Base-by-base conservation (phyloP, 768 basidiomycete genomes). In the Agaricus subrufescens region DNA sequence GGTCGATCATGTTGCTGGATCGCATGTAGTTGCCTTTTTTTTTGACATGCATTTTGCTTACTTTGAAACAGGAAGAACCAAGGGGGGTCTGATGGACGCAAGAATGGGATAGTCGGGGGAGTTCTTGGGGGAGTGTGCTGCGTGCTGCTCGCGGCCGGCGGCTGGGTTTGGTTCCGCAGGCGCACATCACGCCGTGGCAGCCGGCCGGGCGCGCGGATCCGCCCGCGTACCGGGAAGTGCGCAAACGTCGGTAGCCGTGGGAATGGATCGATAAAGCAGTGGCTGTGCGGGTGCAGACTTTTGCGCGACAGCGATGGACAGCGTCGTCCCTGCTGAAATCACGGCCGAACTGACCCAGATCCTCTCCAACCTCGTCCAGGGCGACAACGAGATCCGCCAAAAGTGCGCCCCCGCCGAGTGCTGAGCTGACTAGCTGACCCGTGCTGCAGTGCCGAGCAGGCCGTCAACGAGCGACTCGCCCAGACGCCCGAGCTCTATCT, bases 401-500 rank as follows among this genome's bases (percentile, higher is more conserved):
- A 86, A 78, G 89, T 88, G 63, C 51, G 72, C 67, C 4, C 29
- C 53, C 53, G 30, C 12, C 7, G 19, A 19, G 51, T 54, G 23
- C 39, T 37, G 31, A 14, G 25, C 31, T 46, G 6, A 23, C 23
- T 45, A 15, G 38, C 39, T 52, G 23, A 43, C 56, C 15, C 14
- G 30, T 10, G 53, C 15, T 52, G 27, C 58, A 81, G 89, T 72
- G 90, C 91, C 50, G 90, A 92, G 64, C 84, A 84, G 56, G 86
- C 86, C 0, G 89, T 93, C 56, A 89, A 92, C 65, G 87, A 93
- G 60, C 79, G 90, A 12, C 74, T 93, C 25, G 82, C 83, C 15
- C 84, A 86, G 61, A 84, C 86, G 1, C 91, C 90, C 3, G 89
- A 91, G 73, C 75, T 87, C 6, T 91, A 91, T 63, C 69, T 93